These are phyloP conservation scores for Bipolaris sorokiniana DNA, from an alignment of 2,329 filamentous ascomycete genomes.

Conservation along the genomic window DNA sequence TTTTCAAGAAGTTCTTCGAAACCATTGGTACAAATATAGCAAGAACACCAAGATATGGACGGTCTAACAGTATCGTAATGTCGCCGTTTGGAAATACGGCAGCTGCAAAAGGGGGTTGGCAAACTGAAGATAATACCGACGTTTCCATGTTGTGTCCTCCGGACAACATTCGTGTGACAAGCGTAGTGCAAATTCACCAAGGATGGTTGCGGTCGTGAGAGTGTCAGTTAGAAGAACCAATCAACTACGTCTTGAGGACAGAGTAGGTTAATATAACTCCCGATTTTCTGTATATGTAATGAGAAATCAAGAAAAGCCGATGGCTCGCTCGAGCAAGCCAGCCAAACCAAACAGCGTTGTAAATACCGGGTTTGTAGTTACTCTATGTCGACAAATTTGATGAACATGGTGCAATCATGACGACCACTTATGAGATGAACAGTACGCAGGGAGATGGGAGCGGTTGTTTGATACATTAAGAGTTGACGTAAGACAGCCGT, in stretches of 20 bases:
- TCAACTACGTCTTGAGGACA: neutral
- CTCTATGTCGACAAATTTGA: too few relatives aligned
- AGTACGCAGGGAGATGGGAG: neutral
- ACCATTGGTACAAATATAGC: neutral
- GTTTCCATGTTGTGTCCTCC: neutral
- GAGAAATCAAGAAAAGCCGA: neutral
- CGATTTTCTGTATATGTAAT: neutral
- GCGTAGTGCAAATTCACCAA: neutral
- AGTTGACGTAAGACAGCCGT: neutral
- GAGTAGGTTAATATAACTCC: neutral
- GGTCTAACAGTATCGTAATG: neutral
- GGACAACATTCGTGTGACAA: neutral
- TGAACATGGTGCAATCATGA: too few relatives aligned
- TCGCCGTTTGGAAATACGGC: neutral
- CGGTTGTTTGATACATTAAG: neutral
- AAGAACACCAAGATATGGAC: neutral
- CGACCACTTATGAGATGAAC: neutral
- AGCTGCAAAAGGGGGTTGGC: neutral
- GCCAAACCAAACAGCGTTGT: neutral
- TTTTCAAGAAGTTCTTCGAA: conserved; percentile 34
- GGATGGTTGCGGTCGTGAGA: neutral
- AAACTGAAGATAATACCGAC: neutral
- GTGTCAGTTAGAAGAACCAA: neutral
- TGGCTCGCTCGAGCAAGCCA: neutral
- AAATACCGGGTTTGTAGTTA: too few relatives aligned